Percentiles rank a stretch among this genome's conserved stretches.
phyloP scores from a whole-genome alignment of 495 filamentous ascomycete species.

The Aspergillus ellipticus region DNA sequence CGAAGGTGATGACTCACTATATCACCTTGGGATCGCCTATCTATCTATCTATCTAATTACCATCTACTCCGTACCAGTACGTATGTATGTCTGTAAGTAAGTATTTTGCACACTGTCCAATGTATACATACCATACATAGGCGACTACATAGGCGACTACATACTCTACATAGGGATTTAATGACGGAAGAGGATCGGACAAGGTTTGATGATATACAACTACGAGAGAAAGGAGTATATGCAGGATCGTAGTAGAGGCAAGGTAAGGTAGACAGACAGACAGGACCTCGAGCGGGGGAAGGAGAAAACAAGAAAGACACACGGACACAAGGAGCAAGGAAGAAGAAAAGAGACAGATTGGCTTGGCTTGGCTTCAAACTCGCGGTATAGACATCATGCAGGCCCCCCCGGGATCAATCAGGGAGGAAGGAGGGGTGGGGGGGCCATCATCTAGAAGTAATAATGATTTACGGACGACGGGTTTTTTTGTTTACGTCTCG shows the following conservation, averaged over 20 bases:
- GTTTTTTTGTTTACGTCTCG: constrained; percentile 47
- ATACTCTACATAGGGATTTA: too few species aligned
- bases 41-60: too few species aligned
- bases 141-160: too few species aligned
- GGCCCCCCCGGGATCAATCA: too few species aligned
- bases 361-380: neutral
- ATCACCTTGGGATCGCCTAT: too few species aligned
- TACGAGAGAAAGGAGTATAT: constrained; percentile 17
- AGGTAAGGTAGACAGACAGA: neutral
- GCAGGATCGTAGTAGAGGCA: constrained; percentile 12
- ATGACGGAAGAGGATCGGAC: too few species aligned
- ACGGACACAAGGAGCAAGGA: neutral
- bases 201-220: constrained; percentile 16
- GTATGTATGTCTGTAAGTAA: too few species aligned
- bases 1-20: too few species aligned
- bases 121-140: too few species aligned
- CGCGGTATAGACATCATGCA: neutral
- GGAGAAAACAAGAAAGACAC: neutral
- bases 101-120: too few species aligned
- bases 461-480: neutral
- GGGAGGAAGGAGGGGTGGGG: too few species aligned
- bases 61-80: too few species aligned
- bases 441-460: neutral
- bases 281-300: neutral
- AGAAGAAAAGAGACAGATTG: neutral